Percentiles rank a stretch among this genome's conserved stretches.
These are phyloP conservation scores for Hansenula sp. DNA, from an alignment of 1,139 yeast genomes.

Conservation along the genomic window DNA sequence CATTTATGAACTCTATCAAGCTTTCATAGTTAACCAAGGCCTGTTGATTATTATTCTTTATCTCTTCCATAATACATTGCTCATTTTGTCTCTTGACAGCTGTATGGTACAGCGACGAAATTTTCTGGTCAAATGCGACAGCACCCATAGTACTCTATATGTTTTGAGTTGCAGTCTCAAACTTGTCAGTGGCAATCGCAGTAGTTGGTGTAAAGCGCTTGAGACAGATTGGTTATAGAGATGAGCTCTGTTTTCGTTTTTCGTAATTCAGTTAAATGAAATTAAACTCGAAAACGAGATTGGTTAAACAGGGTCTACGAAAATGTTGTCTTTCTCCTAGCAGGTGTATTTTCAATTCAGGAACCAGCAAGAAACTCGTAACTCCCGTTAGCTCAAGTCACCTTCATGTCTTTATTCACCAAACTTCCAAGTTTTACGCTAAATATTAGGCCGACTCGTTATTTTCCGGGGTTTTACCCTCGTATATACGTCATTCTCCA, in stretches of 20 bases:
- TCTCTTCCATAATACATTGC: conserved; percentile 18
- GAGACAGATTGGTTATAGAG: not conserved
- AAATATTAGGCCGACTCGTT: too few species aligned
- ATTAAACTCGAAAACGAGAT: not conserved
- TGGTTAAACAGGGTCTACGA: not conserved
- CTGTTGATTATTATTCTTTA: conserved; percentile 15
- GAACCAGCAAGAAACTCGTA: too few species aligned
- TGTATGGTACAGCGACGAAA: conserved; percentile 6
- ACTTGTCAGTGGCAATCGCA: too few species aligned
- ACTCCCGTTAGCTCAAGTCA: too few species aligned
- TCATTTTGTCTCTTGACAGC: conserved; percentile 6
- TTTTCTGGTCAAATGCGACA: not conserved
- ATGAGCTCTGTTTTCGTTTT: conserved; percentile 1
- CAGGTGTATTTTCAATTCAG: too few species aligned
- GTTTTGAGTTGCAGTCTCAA: not conserved
- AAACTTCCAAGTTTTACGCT: too few species aligned
- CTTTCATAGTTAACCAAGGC: conserved; percentile 13
- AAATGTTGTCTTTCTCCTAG: not conserved
- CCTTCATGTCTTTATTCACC: too few species aligned
- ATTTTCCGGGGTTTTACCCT: too few species aligned
- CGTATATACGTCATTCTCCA: too few species aligned
- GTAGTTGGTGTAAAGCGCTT: too few species aligned
- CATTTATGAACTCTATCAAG: conserved; percentile 10
- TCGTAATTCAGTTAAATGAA: not conserved
- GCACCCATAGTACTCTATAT: not conserved